Conservation (phyloP, 441 rosid species). For the Metrosideros polymorpha region DNA sequence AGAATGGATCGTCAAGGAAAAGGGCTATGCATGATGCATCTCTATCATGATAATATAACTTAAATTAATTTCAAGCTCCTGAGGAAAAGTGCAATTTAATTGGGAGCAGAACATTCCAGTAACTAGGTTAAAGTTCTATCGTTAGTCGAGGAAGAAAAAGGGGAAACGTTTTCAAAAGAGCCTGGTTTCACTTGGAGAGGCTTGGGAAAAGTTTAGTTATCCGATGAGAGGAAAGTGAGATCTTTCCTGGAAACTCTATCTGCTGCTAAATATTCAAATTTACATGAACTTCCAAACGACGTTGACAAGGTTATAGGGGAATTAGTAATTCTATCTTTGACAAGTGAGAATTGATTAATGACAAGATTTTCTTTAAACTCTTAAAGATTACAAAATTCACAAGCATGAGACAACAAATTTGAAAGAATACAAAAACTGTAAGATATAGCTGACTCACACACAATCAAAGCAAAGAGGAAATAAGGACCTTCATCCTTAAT, state of each 20-base stretch:
- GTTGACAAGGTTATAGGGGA: background rate
- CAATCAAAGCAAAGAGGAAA: background rate
- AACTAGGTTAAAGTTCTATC: background rate
- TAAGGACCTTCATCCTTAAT: background rate
- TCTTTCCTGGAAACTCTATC: background rate
- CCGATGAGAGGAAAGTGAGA: background rate
- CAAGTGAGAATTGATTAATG: background rate
- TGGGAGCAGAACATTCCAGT: background rate
- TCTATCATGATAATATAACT: background rate
- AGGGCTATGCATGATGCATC: background rate
- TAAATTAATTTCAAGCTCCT: background rate
- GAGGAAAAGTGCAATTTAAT: background rate
- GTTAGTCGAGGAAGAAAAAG: background rate
- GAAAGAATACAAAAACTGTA: background rate
- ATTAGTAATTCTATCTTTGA: background rate
- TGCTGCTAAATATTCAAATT: background rate
- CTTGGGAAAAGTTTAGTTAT: background rate
- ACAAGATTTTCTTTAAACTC: background rate
- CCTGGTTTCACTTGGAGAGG: background rate
- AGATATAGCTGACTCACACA: background rate
- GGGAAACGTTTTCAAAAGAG: background rate
- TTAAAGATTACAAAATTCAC: background rate
- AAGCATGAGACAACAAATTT: background rate
- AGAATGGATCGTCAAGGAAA: background rate
- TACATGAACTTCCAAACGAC: background rate